Evolutionary conservation across 106 monocot species (phyloP).

Genomic region (Posidonia australis): DNA sequence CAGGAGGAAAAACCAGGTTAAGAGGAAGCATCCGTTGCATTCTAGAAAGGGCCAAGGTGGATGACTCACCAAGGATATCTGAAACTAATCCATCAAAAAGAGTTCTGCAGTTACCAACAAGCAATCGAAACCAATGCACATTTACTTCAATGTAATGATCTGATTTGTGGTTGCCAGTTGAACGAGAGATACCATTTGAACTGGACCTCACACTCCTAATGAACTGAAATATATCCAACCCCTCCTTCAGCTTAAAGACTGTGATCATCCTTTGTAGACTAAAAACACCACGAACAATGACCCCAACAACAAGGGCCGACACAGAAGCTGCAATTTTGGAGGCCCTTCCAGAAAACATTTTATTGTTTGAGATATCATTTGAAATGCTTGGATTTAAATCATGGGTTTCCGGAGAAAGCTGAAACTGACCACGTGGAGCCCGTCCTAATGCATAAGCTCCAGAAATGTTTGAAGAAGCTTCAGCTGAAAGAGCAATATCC

Average conservation of each 20-base stretch:
- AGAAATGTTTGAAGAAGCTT: constrained; percentile 75
- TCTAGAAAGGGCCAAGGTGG: constrained; percentile 56
- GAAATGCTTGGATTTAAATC: constrained; percentile 46
- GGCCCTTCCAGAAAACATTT: constrained; percentile 36
- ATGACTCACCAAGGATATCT: constrained; percentile 79
- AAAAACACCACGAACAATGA: constrained; percentile 59
- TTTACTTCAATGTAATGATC: constrained; percentile 53
- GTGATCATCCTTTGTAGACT: constrained; percentile 78
- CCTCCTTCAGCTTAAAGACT: constrained; percentile 74
- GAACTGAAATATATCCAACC: constrained; percentile 73
- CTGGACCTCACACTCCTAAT: constrained; percentile 57
- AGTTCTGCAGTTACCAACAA: constrained; percentile 73
- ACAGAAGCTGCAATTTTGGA: constrained; percentile 71
- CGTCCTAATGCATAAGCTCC: constrained; percentile 39
- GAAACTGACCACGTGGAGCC: constrained; percentile 62
- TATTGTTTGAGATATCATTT: constrained; percentile 55
- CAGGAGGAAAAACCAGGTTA: constrained; percentile 53
- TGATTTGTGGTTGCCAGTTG: constrained; percentile 41
- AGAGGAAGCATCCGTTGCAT: constrained; percentile 85
- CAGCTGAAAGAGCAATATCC: constrained; percentile 71
- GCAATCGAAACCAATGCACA: constrained; percentile 81
- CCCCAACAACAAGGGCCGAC: constrained; percentile 84
- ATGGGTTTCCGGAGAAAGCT: constrained; percentile 58
- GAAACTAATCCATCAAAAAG: constrained; percentile 74
- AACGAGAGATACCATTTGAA: constrained; percentile 74